Percentiles rank a stretch among this genome's conserved stretches.
Evolutionary conservation across 768 basidiomycete species (phyloP).

Genomic region (Multifurca ochricompacta): DNA sequence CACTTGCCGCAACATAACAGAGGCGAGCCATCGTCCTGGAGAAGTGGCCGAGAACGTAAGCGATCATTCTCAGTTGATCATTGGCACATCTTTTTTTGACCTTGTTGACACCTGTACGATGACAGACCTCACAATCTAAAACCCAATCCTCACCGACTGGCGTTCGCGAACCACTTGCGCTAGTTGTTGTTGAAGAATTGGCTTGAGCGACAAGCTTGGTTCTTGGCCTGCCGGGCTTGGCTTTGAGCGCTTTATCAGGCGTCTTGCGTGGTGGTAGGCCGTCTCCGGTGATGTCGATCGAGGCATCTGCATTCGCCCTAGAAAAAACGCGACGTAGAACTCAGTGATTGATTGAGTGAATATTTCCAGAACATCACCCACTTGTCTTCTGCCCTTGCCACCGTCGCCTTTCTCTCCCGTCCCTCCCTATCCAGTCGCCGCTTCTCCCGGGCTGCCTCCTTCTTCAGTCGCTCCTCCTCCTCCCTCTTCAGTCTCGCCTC

Average conservation of each 20-base stretch:
- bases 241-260: background rate
- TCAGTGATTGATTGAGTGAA: background rate
- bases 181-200: constrained; percentile 27
- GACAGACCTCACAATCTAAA: constrained; percentile 83
- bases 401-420: constrained; percentile 11
- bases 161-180: constrained; percentile 42
- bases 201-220: constrained; percentile 19
- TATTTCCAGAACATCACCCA: background rate
- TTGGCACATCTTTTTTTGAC: constrained; percentile 40
- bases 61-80: background rate
- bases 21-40: constrained; percentile 69
- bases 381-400: constrained; percentile 19
- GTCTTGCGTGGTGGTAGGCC: constrained; percentile 1
- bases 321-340: background rate
- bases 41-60: constrained; percentile 12
- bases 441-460: constrained; percentile 56
- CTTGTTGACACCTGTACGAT: constrained; percentile 59
- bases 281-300: constrained; percentile 11
- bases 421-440: constrained; percentile 32
- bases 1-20: constrained; percentile 80
- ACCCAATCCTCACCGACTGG: constrained; percentile 69
- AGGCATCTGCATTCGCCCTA: constrained; percentile 7
- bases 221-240: constrained; percentile 7
- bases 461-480: constrained; percentile 32
- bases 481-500: constrained; percentile 34